Evolutionary conservation across 345 rosid species (phyloP).

Genomic region (Microthlaspi erraticum): DNA sequence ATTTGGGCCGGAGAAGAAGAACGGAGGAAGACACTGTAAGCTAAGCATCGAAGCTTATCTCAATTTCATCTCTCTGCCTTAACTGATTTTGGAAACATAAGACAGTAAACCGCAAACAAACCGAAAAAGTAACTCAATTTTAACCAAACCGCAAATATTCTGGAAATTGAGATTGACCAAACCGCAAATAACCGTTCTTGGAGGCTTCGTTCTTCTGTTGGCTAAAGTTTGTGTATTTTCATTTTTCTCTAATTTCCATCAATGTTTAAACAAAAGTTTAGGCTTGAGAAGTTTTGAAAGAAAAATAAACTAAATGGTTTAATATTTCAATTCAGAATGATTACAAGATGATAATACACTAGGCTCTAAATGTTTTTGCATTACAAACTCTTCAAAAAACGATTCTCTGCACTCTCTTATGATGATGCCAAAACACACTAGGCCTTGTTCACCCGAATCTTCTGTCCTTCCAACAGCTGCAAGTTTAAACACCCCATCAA

Average conservation of each 20-base stretch:
- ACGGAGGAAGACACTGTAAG: slow-evolving; percentile 22
- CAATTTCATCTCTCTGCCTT: slow-evolving; percentile 13
- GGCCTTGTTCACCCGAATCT: slow-evolving; percentile 85
- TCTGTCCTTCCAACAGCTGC: slow-evolving; percentile 86
- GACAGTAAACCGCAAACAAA: too few species aligned
- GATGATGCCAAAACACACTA: slow-evolving; percentile 43
- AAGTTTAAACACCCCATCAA: background rate
- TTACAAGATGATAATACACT: slow-evolving; percentile 25
- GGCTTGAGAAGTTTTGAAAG: too few species aligned
- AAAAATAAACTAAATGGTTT: slow-evolving; percentile 3
- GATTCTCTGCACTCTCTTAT: slow-evolving; percentile 1
- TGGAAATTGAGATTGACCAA: too few species aligned
- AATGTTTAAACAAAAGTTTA: too few species aligned
- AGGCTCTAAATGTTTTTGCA: slow-evolving; percentile 33
- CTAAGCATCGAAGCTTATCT: slow-evolving; percentile 36
- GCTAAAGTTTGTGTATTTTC: too few species aligned
- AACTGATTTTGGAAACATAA: slow-evolving; percentile 11
- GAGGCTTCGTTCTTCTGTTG: too few species aligned
- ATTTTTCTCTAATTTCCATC: too few species aligned
- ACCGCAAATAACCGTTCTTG: too few species aligned
- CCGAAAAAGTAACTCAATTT: too few species aligned
- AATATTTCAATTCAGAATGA: slow-evolving; percentile 19
- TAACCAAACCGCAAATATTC: too few species aligned
- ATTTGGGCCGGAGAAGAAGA: slow-evolving; percentile 29
- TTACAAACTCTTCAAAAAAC: slow-evolving; percentile 38